Base-by-base conservation (phyloP, 177 flowering plant genomes). In the Vitis hybrid region DNA sequence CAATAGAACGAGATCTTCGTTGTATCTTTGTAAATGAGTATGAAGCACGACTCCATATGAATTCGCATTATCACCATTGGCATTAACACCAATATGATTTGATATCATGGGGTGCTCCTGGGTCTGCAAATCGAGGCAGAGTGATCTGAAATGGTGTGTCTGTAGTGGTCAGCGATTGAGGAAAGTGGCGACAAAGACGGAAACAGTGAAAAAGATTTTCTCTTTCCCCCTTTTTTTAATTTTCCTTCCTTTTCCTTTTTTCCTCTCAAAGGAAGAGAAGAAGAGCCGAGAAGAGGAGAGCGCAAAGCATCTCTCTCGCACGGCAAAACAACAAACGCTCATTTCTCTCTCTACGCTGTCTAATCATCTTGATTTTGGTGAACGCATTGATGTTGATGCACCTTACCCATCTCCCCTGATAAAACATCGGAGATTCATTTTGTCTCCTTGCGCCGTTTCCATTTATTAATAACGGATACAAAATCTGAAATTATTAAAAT, bases 121-220 rank as follows among this genome's bases (percentile, higher is more conserved):
- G 68, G 48, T 55, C 52, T 30, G 19, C n/a, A 24, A 21, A 32
- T 56, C 46, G 15, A 19, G 67, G 16, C n/a, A 2, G 46, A 40
- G 63, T 60, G 32, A 15, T 13, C 32, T 27, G 6, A 21, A 74
- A 57, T 46, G 72, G 27, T 65, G 21, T 19, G 71, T 69, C 71
- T 62, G 63, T 66, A 48, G 65, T 72, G 77, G 82, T 79, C 79
- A 76, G 77, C 56, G 72, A 76, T 48, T 14, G 75, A 70, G 63
- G 68, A 75, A 60, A 75, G 75, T 62, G 56, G 65, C 24, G 62
- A 58, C 57, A 54, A 5, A 19, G 63, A 71, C 72, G 58, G 70
- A 62, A 21, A 66, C 62, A 60, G 62, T 8, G 30, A 64, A 73
- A 71, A n/a, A 18, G 15, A 24, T 40, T 12, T 27, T 40, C 46